phyloP scores from a whole-genome alignment of 2,329 filamentous ascomycete genomes.

The Magnaporthiopsis poae region DNA sequence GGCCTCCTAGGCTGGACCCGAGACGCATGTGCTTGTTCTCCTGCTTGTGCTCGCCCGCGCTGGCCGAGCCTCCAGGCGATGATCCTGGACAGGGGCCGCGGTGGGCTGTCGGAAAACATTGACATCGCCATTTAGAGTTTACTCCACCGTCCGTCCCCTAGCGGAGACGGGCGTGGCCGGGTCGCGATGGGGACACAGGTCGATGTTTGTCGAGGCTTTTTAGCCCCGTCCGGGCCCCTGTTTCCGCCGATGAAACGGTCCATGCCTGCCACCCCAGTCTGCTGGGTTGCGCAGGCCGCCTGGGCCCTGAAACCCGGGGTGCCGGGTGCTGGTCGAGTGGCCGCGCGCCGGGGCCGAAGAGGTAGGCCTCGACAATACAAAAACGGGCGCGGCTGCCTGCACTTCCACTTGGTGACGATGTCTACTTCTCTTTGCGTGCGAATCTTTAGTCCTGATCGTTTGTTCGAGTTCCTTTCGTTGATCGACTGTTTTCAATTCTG shows the following conservation, averaged over 20 bases:
- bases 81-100: not conserved
- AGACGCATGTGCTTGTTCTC: not conserved
- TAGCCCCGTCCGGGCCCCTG: not conserved
- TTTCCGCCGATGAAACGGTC: not conserved
- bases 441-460: not conserved
- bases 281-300: not conserved
- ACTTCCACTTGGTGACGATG: not conserved
- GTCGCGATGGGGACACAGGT: not conserved
- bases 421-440: not conserved
- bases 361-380: not conserved
- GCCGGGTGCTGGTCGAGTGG: not conserved
- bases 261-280: not conserved
- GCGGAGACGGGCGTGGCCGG: no score
- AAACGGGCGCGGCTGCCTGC: not conserved
- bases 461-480: slow-evolving; percentile 5
- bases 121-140: not conserved
- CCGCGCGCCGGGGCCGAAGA: no score
- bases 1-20: not conserved
- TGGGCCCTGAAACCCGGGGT: not conserved
- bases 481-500: slow-evolving; percentile 4
- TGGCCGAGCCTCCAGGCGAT: no score
- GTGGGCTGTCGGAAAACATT: not conserved
- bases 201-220: not conserved
- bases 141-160: not conserved
- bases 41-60: no score